These are phyloP conservation scores for Candida glaebosa DNA, from an alignment of 805 yeast species.

Conservation along the genomic window DNA sequence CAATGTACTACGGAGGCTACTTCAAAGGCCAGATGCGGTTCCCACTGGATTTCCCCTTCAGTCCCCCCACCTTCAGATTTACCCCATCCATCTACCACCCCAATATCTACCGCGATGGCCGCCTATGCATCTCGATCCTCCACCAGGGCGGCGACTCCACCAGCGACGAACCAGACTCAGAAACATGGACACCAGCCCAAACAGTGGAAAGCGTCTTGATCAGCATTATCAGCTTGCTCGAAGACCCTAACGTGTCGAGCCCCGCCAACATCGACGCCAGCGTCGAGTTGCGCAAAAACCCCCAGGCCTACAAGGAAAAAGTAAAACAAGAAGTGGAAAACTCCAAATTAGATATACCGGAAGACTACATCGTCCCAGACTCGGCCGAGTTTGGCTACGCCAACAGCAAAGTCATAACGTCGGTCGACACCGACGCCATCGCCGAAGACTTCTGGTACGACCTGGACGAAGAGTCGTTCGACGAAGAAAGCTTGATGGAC, in stretches of 20 bases:
- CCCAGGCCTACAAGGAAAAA: slow-evolving; percentile 68
- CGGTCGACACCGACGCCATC: slow-evolving; percentile 54
- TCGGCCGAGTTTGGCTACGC: slow-evolving; percentile 48
- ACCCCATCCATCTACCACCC: slow-evolving; percentile 94
- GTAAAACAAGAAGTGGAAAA: slow-evolving; percentile 80
- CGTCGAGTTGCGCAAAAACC: slow-evolving; percentile 80
- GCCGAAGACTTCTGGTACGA: slow-evolving; percentile 88
- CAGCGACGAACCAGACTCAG: slow-evolving; percentile 87
- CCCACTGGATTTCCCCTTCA: slow-evolving; percentile 85
- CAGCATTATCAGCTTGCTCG: slow-evolving; percentile 84
- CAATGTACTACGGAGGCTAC: slow-evolving; percentile 91
- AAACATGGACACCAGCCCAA: slow-evolving; percentile 93
- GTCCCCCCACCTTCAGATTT: slow-evolving; percentile 91
- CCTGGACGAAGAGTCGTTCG: slow-evolving; percentile 42
- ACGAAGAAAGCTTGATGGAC: slow-evolving; percentile 47
- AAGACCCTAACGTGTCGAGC: slow-evolving; percentile 88
- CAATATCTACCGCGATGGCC: slow-evolving; percentile 89
- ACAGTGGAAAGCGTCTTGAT: slow-evolving; percentile 88
- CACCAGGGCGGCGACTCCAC: slow-evolving; percentile 91
- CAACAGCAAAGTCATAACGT: slow-evolving; percentile 27
- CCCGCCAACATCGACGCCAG: slow-evolving; percentile 98
- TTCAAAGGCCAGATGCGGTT: slow-evolving; percentile 92
- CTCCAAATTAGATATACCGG: slow-evolving; percentile 82
- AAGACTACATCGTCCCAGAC: slow-evolving; percentile 78
- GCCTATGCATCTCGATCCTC: slow-evolving; percentile 87